A percentile compares a stretch with the other conserved stretches of the same genome.
These are phyloP conservation scores for Talaromyces sp. DNA, from an alignment of 2,329 filamentous ascomycete genomes.

Conservation along the genomic window DNA sequence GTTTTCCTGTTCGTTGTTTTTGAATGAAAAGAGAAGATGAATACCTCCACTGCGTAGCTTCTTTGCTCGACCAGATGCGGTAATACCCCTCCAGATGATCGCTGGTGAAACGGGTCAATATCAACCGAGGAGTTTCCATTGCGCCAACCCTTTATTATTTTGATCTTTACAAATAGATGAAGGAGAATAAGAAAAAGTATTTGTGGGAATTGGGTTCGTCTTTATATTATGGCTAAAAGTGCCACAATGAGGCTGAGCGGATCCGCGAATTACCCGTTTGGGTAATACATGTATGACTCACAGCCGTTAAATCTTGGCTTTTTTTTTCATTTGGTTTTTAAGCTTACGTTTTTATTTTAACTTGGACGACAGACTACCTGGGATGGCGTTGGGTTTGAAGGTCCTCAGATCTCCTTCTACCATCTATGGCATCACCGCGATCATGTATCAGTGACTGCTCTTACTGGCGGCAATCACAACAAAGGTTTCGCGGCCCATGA, in stretches of 20 bases:
- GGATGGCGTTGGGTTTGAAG: no score
- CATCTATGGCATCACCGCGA: no score
- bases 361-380: no score
- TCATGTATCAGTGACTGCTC: no score
- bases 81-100: not conserved
- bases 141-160: not conserved
- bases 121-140: not conserved
- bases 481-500: no score
- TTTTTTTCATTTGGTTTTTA: not conserved
- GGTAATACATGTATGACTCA: not conserved
- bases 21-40: not conserved
- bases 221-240: not conserved
- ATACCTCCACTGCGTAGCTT: not conserved
- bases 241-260: not conserved
- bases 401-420: no score
- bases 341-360: not conserved
- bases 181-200: not conserved
- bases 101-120: not conserved
- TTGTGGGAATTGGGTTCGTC: not conserved
- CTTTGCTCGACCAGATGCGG: not conserved
- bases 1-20: not conserved
- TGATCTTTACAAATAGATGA: no score
- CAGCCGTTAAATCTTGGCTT: not conserved
- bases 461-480: no score
- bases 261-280: not conserved